phyloP scores from a whole-genome alignment of 208 protist genomes.

The Vickermania spadyakhi region DNA sequence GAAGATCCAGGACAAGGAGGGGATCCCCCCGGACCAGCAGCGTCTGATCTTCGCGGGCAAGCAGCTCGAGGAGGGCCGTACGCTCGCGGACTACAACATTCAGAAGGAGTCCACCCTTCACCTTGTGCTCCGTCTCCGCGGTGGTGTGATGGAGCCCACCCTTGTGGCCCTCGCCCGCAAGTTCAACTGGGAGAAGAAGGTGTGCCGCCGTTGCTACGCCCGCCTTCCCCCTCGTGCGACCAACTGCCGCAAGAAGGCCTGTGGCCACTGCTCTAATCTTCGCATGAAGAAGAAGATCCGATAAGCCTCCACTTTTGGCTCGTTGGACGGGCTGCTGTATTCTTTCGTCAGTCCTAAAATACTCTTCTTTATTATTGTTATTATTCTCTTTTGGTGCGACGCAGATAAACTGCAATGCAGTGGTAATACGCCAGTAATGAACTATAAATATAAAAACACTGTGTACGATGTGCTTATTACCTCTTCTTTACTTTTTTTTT shows the following conservation, averaged over 20 bases:
- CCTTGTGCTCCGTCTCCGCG: constrained; percentile 94
- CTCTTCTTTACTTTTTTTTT: no score
- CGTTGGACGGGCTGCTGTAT: not conserved
- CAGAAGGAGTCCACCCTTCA: constrained; percentile 99
- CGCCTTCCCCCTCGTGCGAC: constrained; percentile 95
- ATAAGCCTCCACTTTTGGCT: no score
- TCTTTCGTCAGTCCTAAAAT: not conserved
- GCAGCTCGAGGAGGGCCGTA: constrained; percentile 98
- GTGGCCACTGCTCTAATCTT: constrained; percentile 97
- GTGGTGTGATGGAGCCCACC: constrained; percentile 96
- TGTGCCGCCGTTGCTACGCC: constrained; percentile 98
- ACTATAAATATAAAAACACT: no score
- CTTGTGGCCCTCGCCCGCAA: constrained; percentile 95
- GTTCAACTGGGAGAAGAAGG: constrained; percentile 98
- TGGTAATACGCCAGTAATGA: no score
- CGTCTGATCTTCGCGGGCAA: constrained; percentile 94
- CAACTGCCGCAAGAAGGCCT: constrained; percentile 99
- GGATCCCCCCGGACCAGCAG: constrained; percentile 93
- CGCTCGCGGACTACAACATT: constrained; percentile 98
- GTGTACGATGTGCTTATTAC: no score
- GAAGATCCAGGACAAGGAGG: constrained; percentile 99
- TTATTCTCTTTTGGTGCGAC: constrained; percentile 21
- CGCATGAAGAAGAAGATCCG: constrained; percentile 99
- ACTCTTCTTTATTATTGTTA: constrained; percentile 10
- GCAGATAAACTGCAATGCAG: no score